Percentiles rank a stretch among this genome's conserved stretches.
phyloP scores from a whole-genome alignment of 306 rosid species.

The Lathyrus oleraceus region DNA sequence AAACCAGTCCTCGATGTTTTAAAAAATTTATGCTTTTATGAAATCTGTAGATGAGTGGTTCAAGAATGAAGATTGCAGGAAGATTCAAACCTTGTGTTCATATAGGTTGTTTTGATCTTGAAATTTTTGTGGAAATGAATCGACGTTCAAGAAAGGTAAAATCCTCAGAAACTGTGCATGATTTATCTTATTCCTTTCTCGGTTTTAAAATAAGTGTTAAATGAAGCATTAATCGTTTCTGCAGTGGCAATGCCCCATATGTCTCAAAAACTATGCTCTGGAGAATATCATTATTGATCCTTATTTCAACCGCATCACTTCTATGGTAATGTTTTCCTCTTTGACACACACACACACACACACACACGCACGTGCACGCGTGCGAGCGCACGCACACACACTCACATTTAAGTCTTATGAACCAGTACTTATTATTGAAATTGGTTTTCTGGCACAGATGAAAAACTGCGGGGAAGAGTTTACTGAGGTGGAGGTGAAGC shows the following conservation, averaged over 20 bases:
- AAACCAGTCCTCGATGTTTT: slow-evolving; percentile 29
- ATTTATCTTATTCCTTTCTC: not conserved
- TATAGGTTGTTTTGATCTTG: slow-evolving; percentile 98
- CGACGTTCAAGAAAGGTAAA: slow-evolving; percentile 96
- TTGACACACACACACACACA: not conserved
- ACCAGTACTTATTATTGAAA: slow-evolving; percentile 3
- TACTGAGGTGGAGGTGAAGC: slow-evolving; percentile 87
- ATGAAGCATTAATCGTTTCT: slow-evolving; percentile 46
- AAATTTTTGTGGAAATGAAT: slow-evolving; percentile 92
- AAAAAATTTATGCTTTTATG: slow-evolving; percentile 21
- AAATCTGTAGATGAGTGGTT: slow-evolving; percentile 86
- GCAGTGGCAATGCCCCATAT: slow-evolving; percentile 99
- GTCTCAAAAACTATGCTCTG: slow-evolving; percentile 87
- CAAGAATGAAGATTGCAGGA: slow-evolving; percentile 98
- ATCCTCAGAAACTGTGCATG: slow-evolving; percentile 19
- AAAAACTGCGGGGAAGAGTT: slow-evolving; percentile 85
- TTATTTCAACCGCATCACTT: slow-evolving; percentile 80
- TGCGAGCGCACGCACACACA: no score
- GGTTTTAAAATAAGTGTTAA: slow-evolving; percentile 8
- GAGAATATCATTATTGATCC: slow-evolving; percentile 90
- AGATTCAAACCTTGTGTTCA: slow-evolving; percentile 95
- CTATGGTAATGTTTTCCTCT: slow-evolving; percentile 55
- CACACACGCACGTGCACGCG: no score
- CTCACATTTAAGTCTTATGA: not conserved
- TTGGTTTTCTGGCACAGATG: slow-evolving; percentile 59